Evolutionary conservation across 352 stramenopile species (phyloP).

Genomic region (Globisporangium perplexum): DNA sequence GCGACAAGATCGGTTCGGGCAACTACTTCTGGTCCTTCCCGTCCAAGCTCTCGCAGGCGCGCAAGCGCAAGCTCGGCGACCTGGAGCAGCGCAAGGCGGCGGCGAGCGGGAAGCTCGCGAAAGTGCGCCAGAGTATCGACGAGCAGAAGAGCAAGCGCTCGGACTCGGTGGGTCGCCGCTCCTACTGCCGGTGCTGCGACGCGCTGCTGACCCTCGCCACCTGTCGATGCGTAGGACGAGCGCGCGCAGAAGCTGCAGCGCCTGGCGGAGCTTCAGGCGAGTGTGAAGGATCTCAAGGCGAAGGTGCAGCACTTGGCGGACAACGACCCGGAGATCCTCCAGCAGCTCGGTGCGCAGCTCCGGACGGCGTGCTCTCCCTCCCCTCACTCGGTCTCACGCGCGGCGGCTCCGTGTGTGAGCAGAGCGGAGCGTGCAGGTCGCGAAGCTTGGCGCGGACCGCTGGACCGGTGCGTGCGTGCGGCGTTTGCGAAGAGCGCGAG

Average conservation of each 20-base stretch:
- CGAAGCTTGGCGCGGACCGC: constrained; percentile 65
- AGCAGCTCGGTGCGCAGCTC: constrained; percentile 37
- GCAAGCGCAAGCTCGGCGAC: constrained; percentile 69
- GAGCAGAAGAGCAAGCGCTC: constrained; percentile 39
- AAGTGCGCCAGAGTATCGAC: constrained; percentile 45
- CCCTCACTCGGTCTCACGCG: background rate
- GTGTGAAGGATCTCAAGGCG: constrained; percentile 35
- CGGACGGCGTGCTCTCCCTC: background rate
- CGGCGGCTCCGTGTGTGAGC: too few species aligned
- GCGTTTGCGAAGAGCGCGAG: background rate
- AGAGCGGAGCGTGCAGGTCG: constrained; percentile 52
- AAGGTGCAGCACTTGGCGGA: constrained; percentile 66
- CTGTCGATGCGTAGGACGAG: constrained; percentile 30
- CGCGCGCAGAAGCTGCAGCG: constrained; percentile 53
- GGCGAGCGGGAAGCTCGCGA: constrained; percentile 32
- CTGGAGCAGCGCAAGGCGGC: constrained; percentile 44
- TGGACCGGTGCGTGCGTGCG: constrained; percentile 63
- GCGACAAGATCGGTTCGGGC: constrained; percentile 82
- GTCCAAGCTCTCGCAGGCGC: constrained; percentile 73
- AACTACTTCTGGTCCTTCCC: constrained; percentile 90
- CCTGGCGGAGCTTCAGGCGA: constrained; percentile 41
- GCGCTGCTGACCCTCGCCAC: too few species aligned
- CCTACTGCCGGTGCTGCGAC: background rate
- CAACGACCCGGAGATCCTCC: constrained; percentile 64
- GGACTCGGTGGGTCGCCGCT: constrained; percentile 36